These are phyloP conservation scores for Penicillium sp. DNA, from an alignment of 2,329 filamentous ascomycete species.

Conservation along the genomic window DNA sequence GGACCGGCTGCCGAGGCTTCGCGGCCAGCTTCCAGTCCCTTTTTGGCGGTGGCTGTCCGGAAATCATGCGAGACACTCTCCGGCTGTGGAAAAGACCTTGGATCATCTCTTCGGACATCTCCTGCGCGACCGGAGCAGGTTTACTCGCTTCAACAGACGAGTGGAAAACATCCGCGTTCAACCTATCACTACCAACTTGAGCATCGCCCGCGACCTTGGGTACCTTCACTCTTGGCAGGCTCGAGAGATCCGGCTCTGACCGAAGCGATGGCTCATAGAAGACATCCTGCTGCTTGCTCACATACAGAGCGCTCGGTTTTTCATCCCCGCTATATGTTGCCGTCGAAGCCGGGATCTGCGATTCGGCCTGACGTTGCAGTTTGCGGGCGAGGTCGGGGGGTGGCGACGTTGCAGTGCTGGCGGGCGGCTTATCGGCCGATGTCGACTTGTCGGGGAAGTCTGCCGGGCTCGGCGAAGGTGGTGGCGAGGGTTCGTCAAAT, in stretches of 20 bases:
- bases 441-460: conserved; percentile 21
- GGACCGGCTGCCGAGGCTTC: background rate
- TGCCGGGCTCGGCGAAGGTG: conserved; percentile 29
- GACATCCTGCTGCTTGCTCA: conserved; percentile 57
- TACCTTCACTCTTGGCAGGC: conserved; percentile 55
- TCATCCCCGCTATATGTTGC: conserved; percentile 43
- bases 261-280: conserved; percentile 54
- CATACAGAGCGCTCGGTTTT: conserved; percentile 32
- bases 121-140: conserved; percentile 39
- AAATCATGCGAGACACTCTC: conserved; percentile 56
- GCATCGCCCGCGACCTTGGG: conserved; percentile 51
- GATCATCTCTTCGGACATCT: conserved; percentile 58
- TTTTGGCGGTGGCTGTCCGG: conserved; percentile 39
- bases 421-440: conserved; percentile 25
- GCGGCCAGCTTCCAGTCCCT: conserved; percentile 15
- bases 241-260: conserved; percentile 49
- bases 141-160: conserved; percentile 28
- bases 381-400: conserved; percentile 46
- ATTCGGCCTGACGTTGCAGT: conserved; percentile 50
- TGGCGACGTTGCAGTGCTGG: conserved; percentile 17
- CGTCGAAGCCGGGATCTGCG: conserved; percentile 52
- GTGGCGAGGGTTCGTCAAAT: conserved; percentile 50
- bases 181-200: conserved; percentile 45
- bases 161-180: conserved; percentile 59
- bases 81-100: conserved; percentile 62